A percentile compares a stretch with the other conserved stretches of the same genome.
Conservation (phyloP, 176 grass and related monocot genomes). For the Bothriochloa decipiens region DNA sequence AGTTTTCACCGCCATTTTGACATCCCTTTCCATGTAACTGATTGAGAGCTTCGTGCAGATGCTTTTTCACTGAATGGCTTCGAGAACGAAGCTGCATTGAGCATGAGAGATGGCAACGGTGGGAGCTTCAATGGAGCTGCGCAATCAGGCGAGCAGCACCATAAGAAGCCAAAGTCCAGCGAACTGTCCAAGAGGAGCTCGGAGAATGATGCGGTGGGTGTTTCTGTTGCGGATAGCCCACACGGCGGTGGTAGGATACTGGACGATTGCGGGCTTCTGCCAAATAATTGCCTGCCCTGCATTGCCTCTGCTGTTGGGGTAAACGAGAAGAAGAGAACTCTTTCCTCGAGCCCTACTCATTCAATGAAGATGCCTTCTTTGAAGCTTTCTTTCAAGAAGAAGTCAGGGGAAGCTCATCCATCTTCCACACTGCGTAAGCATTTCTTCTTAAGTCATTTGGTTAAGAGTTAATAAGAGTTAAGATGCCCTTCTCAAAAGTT, state of each 20-base stretch:
- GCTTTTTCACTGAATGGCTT: slow-evolving; percentile 66
- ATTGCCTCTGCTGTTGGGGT: slow-evolving; percentile 63
- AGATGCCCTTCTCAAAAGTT: neutral
- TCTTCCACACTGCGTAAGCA: slow-evolving; percentile 72
- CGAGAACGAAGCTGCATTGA: slow-evolving; percentile 58
- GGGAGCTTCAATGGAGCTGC: slow-evolving; percentile 47
- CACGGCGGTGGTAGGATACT: slow-evolving; percentile 60
- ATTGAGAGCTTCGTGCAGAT: slow-evolving; percentile 32
- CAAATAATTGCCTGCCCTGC: slow-evolving; percentile 87
- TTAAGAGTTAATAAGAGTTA: neutral
- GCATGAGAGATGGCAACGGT: slow-evolving; percentile 43
- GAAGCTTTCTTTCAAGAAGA: slow-evolving; percentile 93
- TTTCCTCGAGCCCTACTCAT: slow-evolving; percentile 71
- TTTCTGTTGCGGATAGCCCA: slow-evolving; percentile 44
- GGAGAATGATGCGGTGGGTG: slow-evolving; percentile 51
- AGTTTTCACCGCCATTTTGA: slow-evolving; percentile 30
- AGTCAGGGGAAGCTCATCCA: slow-evolving; percentile 73
- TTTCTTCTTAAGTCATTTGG: slow-evolving; percentile 20
- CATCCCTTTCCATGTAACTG: slow-evolving; percentile 55
- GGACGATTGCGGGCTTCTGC: slow-evolving; percentile 78
- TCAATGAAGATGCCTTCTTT: slow-evolving; percentile 83
- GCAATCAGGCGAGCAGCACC: too few relatives aligned
- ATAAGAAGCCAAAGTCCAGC: slow-evolving; percentile 60
- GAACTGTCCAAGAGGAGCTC: slow-evolving; percentile 59
- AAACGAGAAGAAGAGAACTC: slow-evolving; percentile 73